Base-by-base conservation (phyloP, 2,329 filamentous ascomycete species). In the Colletotrichum sp. region DNA sequence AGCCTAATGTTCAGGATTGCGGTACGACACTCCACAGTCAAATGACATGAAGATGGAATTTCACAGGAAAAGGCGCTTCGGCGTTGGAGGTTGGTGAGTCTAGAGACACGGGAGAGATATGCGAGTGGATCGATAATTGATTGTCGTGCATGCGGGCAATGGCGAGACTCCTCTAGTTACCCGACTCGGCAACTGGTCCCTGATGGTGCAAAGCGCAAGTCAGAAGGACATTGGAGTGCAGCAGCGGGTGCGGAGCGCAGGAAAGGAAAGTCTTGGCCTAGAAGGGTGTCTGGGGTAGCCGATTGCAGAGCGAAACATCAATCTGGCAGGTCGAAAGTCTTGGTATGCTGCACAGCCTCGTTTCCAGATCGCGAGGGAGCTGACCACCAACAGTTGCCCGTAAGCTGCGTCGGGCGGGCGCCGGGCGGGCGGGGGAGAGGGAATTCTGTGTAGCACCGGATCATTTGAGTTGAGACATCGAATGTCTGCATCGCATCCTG, bases 331-430 rank as follows among this genome's bases (percentile, higher is more conserved):
- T 77, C 60, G 32, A 34, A 70, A 52, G 75, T 75, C 71, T 77
- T 77, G 71, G 75, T 77, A 67, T 63, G 63, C 39, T 75, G 75
- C 75, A 77, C 75, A 77, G 75, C 75, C 75, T 67, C 67, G 62
- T 62, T 76, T 75, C 59, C 60, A 60, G 66, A 71, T 75, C 18
- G 36, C 71, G 36, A 75, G 49, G 66, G 59, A 70, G 74, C 71
- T 76, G 74, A 73, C 57, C 57, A 52, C 49, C 59, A 55, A 32
- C 30, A 28, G 15, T 26, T 28, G 28, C 26, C 39, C 39, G 28
- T 30, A 30, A 34, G 65, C 65, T 36, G 49, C 28, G 30, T 16
- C 69, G 21, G 55, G 24, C 21, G 28, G 49, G 69, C 62, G 30
- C 8, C n/a, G 26, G 57, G 62, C 59, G 5, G 32, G 60, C 15